phyloP scores from a whole-genome alignment of 768 basidiomycete species.

The Rhodotorula paludigena region DNA sequence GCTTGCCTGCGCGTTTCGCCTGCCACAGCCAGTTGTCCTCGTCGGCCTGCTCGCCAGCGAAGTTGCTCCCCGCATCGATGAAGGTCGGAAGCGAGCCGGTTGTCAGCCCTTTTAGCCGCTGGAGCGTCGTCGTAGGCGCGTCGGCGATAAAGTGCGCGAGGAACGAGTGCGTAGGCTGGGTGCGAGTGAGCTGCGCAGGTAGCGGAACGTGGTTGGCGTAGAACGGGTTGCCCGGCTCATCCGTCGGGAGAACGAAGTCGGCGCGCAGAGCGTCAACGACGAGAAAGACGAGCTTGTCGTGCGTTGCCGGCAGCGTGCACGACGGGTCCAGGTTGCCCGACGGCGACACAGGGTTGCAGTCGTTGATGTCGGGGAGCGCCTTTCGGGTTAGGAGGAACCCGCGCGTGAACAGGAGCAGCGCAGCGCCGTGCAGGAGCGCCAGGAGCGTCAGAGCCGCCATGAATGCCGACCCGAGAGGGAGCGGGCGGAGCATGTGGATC shows the following conservation, averaged over 20 bases:
- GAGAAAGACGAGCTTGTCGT: conserved; percentile 73
- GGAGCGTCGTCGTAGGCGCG: conserved; percentile 90
- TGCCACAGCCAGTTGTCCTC: conserved; percentile 88
- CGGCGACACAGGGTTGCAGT: conserved; percentile 51
- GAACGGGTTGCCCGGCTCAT: conserved; percentile 52
- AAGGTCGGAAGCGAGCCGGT: conserved; percentile 95
- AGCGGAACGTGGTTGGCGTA: conserved; percentile 79
- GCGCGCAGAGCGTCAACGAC: conserved; percentile 90
- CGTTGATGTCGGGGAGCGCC: conserved; percentile 57
- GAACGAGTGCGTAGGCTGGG: conserved; percentile 67
- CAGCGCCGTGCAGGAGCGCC: conserved; percentile 59
- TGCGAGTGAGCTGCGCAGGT: conserved; percentile 64
- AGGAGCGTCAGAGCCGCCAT: conserved; percentile 27
- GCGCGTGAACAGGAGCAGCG: conserved; percentile 80
- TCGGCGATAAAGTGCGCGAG: conserved; percentile 86
- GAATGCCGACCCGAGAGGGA: conserved; percentile 14
- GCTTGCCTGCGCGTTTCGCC: conserved; percentile 51
- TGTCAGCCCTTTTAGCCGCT: conserved; percentile 88
- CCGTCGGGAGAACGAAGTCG: conserved; percentile 75
- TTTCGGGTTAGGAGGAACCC: conserved; percentile 84
- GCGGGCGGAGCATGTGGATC: conserved; percentile 25
- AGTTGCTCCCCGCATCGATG: conserved; percentile 86
- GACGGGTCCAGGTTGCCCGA: conserved; percentile 44
- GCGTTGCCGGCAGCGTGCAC: conserved; percentile 60
- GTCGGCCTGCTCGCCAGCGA: conserved; percentile 74